Evolutionary conservation across 768 basidiomycete species (phyloP), one percentile per base, ranked within the genome.

Genomic region (Daedalea quercina): DNA sequence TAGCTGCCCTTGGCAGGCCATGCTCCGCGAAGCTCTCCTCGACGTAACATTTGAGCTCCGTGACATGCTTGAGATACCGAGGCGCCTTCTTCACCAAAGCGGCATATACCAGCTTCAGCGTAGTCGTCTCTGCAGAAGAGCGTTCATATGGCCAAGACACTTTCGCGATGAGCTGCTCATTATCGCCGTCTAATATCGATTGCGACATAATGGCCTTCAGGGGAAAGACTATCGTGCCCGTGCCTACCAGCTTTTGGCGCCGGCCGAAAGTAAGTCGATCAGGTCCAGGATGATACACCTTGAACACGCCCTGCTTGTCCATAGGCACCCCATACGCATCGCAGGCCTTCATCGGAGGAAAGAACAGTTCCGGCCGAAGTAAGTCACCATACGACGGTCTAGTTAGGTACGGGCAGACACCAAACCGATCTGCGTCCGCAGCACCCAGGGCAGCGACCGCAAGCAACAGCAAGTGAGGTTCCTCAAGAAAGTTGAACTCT

Each of bases 381-480:
- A 26, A 31, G 19, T 31, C 22, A 13, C 15, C 9, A 15, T 9
- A 17, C 23, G 22, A 44, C 43, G 53, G 46, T 59, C 19, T 3
- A 19, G 49, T 47, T 31, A 55, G 19, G 53, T 53, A 57, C 11
- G 57, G 55, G 41, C 57, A 56, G 37, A 60, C 60, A 4, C 63
- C 63, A 37, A 53, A 55, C 0, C 58, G 31, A 17, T 43, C 3
- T n/a, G 45, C 33, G 33, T 52, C 45, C 37, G 44, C 52, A 9
- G 31, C 15, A n/a, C 45, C 50, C 3, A 66, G 24, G 1, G 59
- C 61, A 48, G 57, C 65, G 12, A 60, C 41, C 9, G 60, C 49
- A 17, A 67, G 56, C 1, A 65, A 62, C 12, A 70, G 57, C 2
- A 44, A 43, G 6, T 56, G 22, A 15, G 56, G 54, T 1, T 57